Conservation (phyloP, 139 green algal genomes). For the Chlorella ohadii region DNA sequence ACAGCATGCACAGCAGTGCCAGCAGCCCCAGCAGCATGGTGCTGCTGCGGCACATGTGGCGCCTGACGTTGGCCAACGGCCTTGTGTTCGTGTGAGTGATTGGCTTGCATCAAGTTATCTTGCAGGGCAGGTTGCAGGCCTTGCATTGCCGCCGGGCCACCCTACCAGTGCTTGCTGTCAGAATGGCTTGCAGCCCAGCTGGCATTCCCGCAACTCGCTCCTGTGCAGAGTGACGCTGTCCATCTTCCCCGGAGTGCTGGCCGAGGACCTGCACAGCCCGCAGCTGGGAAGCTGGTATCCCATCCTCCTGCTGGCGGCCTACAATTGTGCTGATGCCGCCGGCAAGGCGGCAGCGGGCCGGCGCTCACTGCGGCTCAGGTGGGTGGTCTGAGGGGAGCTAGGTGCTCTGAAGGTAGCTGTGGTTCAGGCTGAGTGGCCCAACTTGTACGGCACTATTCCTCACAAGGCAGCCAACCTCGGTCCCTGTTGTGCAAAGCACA, state of each 20-base stretch:
- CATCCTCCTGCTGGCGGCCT: slow-evolving; percentile 78
- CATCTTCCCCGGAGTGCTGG: slow-evolving; percentile 92
- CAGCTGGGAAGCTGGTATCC: slow-evolving; percentile 80
- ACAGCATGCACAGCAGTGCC: no score
- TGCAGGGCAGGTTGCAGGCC: no score
- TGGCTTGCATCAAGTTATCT: no score
- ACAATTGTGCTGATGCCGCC: slow-evolving; percentile 76
- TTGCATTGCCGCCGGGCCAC: no score
- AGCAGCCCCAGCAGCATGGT: background rate
- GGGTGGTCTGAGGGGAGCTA: no score
- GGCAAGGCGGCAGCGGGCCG: slow-evolving; percentile 64
- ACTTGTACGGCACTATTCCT: no score
- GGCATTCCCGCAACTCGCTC: background rate
- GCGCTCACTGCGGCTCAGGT: background rate
- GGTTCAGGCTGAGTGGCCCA: no score
- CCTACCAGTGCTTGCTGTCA: background rate
- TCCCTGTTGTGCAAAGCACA: background rate
- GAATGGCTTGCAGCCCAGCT: no score
- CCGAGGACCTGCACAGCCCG: slow-evolving; percentile 56
- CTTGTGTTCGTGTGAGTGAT: slow-evolving; percentile 1
- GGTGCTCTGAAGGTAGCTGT: background rate
- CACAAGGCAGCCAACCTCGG: no score
- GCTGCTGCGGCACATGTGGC: background rate
- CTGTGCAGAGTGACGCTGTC: slow-evolving; percentile 63
- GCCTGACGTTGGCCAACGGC: background rate